Conservation (phyloP, 805 yeast species). For the Kazachstania martiniae region DNA sequence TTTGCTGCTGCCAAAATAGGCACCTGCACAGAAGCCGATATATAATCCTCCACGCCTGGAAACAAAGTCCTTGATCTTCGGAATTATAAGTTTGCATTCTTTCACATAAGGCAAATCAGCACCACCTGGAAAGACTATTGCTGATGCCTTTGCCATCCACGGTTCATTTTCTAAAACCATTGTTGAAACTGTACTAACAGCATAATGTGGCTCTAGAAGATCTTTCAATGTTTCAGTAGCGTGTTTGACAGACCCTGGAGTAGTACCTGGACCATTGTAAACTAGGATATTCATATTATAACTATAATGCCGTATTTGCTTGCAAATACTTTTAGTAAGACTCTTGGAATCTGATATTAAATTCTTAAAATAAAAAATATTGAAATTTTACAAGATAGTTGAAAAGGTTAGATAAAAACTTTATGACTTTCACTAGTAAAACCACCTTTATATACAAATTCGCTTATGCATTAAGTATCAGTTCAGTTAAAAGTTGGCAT, state of each 20-base stretch:
- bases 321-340: too few relatives aligned
- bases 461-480: too few relatives aligned
- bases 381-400: too few relatives aligned
- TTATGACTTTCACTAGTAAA: too few relatives aligned
- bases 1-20: conserved; percentile 63
- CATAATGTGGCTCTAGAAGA: conserved; percentile 77
- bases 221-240: conserved; percentile 65
- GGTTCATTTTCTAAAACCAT: conserved; percentile 65
- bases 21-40: conserved; percentile 94
- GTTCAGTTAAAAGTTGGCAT: too few relatives aligned
- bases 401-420: too few relatives aligned
- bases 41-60: conserved; percentile 72
- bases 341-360: too few relatives aligned
- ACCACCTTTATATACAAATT: too few relatives aligned
- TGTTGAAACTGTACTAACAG: conserved; percentile 64
- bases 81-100: conserved; percentile 61
- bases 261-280: conserved; percentile 69
- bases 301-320: too few relatives aligned
- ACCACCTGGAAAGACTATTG: conserved; percentile 90
- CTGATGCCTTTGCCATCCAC: conserved; percentile 72
- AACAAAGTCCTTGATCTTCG: conserved; percentile 45
- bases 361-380: too few relatives aligned
- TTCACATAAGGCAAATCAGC: conserved; percentile 84
- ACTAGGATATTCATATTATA: conserved; percentile 60
- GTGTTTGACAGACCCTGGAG: conserved; percentile 78